These are phyloP conservation scores for Citrus medica DNA, from an alignment of 345 rosid species.

Conservation along the genomic window DNA sequence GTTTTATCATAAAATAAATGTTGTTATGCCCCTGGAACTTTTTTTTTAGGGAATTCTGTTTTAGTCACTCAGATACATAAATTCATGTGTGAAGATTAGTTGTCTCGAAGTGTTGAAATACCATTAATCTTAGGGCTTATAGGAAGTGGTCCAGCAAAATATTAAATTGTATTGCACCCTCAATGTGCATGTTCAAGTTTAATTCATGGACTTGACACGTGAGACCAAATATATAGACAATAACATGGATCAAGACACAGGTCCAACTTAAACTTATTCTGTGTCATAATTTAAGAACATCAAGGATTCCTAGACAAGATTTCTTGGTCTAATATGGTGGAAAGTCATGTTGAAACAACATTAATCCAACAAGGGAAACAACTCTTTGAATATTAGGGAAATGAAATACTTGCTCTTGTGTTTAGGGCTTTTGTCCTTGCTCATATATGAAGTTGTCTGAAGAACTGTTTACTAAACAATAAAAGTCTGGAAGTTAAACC, in stretches of 20 bases:
- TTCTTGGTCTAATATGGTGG: background rate
- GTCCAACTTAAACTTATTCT: background rate
- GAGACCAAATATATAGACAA: background rate
- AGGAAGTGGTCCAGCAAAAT: background rate
- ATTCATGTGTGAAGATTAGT: background rate
- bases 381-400: background rate
- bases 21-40: background rate
- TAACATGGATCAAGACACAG: background rate
- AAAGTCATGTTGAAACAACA: background rate
- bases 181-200: background rate
- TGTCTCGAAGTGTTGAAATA: background rate
- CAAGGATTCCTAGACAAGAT: background rate
- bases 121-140: background rate
- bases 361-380: background rate
- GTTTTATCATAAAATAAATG: background rate
- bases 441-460: background rate
- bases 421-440: background rate
- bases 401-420: background rate
- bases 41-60: background rate
- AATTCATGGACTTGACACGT: background rate
- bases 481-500: background rate
- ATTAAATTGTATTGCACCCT: background rate
- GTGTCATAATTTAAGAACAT: background rate
- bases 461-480: background rate
- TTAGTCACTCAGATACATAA: background rate